Base-by-base conservation (phyloP, 352 stramenopile species). In the Thalassiosira livingstoniorum region DNA sequence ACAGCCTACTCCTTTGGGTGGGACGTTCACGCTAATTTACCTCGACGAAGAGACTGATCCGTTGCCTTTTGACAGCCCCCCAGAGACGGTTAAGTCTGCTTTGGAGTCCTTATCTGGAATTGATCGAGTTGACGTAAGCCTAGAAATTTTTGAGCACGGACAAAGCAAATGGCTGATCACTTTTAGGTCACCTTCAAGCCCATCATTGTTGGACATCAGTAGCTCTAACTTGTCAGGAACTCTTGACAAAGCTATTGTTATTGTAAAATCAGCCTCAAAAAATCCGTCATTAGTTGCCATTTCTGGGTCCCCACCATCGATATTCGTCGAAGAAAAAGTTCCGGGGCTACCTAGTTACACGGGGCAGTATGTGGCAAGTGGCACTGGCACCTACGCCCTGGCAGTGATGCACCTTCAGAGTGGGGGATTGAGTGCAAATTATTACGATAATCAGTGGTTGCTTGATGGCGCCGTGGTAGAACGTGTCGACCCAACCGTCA, bases 401-500 rank as follows among this genome's bases (percentile, higher is more conserved):
- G 91, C 95, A 3, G 96, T 99, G 31, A 90, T 94, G 23, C 96
- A 99, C 68, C 90, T 99, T 10, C 68, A 94, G n/a, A 90, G 84
- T 23, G 97, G 97, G 18, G 97, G 97, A 18, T 82, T 99, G 5
- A 80, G 88, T 7, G 96, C 92, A 0, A 87, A 96, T 2, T 99
- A 99, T 82, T 99, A 96, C 74, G 97, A 99, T 74, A 99, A 99
- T 75, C 97, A 96, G 79, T 99, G 97, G 96, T 85, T 99, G 18
- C 92, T 98, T 71, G 97, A 97, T 53, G 87, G 75, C 25, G 95
- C 97, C 7, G 94, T 95, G n/a, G 90, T 98, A 27, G 83, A 93
- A 18, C 85, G 94, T 47, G 88, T 98, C 1, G 97, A 99, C 71
- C 60, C 93, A 13, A 88, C 88, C 32, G 84, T 98, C 31, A 79